Evolutionary conservation across 345 rosid genomes (phyloP).

Genomic region (Erodium maritimum): DNA sequence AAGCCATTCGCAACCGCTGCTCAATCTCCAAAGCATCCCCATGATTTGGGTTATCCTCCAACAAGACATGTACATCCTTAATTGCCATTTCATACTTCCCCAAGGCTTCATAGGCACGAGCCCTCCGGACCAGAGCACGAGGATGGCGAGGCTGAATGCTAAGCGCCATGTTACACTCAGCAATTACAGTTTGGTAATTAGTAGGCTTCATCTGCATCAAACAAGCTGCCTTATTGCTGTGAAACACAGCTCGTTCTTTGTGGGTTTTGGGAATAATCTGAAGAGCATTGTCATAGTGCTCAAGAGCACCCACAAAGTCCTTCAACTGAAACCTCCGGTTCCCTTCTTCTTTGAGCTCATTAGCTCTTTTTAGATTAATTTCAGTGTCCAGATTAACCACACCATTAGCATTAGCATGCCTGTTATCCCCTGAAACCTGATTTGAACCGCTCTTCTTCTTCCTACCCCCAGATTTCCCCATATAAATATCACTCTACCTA

Average conservation of each 20-base stretch:
- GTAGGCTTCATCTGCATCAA: slow-evolving; percentile 98
- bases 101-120: slow-evolving; percentile 70
- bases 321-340: slow-evolving; percentile 67
- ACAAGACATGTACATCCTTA: slow-evolving; percentile 65
- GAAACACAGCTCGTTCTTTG: slow-evolving; percentile 82
- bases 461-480: slow-evolving; percentile 89
- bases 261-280: slow-evolving; percentile 62
- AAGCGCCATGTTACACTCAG: slow-evolving; percentile 79
- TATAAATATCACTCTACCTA: slow-evolving; percentile 3
- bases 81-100: slow-evolving; percentile 76
- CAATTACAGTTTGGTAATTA: slow-evolving; percentile 66
- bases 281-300: slow-evolving; percentile 65
- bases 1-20: slow-evolving; percentile 43
- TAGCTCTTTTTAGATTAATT: slow-evolving; percentile 62
- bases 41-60: slow-evolving; percentile 62
- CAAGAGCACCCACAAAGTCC: slow-evolving; percentile 79
- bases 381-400: slow-evolving; percentile 58
- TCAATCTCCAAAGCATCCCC: slow-evolving; percentile 74
- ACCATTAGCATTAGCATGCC: slow-evolving; percentile 41
- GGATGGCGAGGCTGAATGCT: slow-evolving; percentile 72
- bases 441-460: slow-evolving; percentile 59
- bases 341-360: slow-evolving; percentile 96
- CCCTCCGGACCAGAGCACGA: slow-evolving; percentile 76
- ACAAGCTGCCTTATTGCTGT: slow-evolving; percentile 90
- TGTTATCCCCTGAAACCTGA: slow-evolving; percentile 32